These are phyloP conservation scores for Penicillium manginii DNA, from an alignment of 495 filamentous ascomycete species.

Conservation along the genomic window DNA sequence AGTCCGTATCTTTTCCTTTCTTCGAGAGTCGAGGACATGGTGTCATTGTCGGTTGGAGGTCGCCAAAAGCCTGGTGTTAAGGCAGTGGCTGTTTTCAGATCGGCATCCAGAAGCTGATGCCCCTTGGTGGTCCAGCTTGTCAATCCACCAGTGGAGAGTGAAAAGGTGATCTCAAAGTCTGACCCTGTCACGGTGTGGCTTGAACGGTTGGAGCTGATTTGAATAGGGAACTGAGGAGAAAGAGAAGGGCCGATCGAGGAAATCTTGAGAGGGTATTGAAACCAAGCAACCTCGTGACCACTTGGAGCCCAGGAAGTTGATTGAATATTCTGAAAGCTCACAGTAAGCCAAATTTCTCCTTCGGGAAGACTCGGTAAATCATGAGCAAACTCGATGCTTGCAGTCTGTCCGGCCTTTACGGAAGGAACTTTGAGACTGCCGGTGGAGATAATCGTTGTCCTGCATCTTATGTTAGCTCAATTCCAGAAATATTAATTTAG, in stretches of 20 bases:
- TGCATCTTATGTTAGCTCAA: background rate
- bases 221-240: background rate
- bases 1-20: conserved; percentile 39
- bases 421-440: conserved; percentile 5
- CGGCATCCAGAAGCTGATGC: conserved; percentile 11
- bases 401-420: conserved; percentile 13
- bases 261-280: conserved; percentile 27
- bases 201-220: background rate
- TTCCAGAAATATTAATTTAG: background rate
- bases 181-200: background rate
- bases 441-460: background rate
- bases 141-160: conserved; percentile 22
- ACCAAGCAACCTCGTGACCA: conserved; percentile 40
- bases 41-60: conserved; percentile 69
- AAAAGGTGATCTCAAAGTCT: conserved; percentile 11
- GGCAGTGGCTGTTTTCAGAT: conserved; percentile 14
- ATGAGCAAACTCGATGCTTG: conserved; percentile 13
- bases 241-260: conserved; percentile 9
- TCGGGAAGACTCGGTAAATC: background rate
- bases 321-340: conserved; percentile 33
- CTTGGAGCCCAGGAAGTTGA: conserved; percentile 34
- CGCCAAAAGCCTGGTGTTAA: conserved; percentile 44
- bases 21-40: conserved; percentile 40
- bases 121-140: conserved; percentile 14
- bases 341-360: conserved; percentile 30